phyloP scores from a whole-genome alignment of 1,284 basidiomycete genomes.

The Papiliotrema fonsecae region DNA sequence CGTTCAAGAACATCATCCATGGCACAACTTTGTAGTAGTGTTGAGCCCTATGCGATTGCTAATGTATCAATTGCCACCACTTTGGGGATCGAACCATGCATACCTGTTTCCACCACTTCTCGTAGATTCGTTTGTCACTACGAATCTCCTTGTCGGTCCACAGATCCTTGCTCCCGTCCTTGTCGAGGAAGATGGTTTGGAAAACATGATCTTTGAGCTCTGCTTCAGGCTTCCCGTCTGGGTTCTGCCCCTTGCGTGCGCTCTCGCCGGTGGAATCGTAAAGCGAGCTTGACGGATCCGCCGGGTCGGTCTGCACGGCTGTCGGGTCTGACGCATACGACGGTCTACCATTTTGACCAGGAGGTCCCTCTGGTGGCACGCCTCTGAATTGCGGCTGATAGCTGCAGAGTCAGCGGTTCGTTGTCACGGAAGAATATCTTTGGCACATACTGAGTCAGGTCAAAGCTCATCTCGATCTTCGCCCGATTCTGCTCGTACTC shows the following conservation, averaged over 20 bases:
- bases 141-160: conserved; percentile 7
- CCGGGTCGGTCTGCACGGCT: neutral
- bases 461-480: conserved; percentile 10
- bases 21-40: conserved; percentile 6
- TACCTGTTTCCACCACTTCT: conserved; percentile 10
- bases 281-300: neutral
- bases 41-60: conserved; percentile 7
- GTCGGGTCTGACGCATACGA: conserved; percentile 4
- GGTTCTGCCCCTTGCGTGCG: neutral
- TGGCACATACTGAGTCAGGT: conserved; percentile 7
- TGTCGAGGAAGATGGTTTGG: conserved; percentile 14
- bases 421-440: too few relatives aligned
- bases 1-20: conserved; percentile 9
- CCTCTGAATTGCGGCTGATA: conserved; percentile 8
- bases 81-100: neutral
- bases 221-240: conserved; percentile 4
- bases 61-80: neutral
- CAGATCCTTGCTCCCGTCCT: conserved; percentile 3
- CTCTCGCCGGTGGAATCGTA: conserved; percentile 1
- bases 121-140: conserved; percentile 5
- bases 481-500: conserved; percentile 6
- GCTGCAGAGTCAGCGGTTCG: neutral
- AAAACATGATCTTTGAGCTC: conserved; percentile 8
- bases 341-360: neutral
- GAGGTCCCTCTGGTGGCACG: neutral